Evolutionary conservation across 1,139 yeast genomes (phyloP), one percentile per base, ranked within the genome.

Genomic region (Yamadazyma blattariae): DNA sequence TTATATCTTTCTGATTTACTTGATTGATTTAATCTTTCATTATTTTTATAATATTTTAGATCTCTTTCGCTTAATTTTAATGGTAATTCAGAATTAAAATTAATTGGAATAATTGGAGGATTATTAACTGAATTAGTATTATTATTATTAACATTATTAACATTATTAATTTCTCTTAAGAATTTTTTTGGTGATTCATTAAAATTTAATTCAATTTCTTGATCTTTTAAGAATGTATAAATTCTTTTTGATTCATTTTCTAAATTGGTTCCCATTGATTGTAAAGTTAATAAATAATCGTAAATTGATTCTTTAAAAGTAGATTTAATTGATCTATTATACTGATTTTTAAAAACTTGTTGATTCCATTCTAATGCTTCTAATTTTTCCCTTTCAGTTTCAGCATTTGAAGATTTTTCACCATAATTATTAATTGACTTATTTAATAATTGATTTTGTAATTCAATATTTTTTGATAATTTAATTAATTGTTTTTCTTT

Each of bases 341-440:
- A 64, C 47, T 79, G 84, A 24, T 63, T 67, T 40, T 71, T 73
- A 7, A 74, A 71, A 19, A 77, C 72, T 34, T 67, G 73, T 15
- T 74, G 59, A 29, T 74, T 68, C 45, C 72, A 65, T 23, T 63
- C 64, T 33, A 67, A 52, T 41, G 74, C 78, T 47, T 78, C 83
- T 24, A 77, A 48, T 32, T 62, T 61, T 46, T 79, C 84, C 36
- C 57, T 59, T 3, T 70, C 54, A 15, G 72, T 52, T 10, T 61
- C 21, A 61, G 63, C 33, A 67, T 54, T 23, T 61, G 53, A 2
- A 56, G 32, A 71, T 50, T 34, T 59, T 62, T 30, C 70, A 3
- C 82, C 82, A 43, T 56, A 59, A 41, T 66, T 68, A 23, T 67
- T 54, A 37, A 72, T 76, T n/a, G 25, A n/a, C 12, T 20, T 26